phyloP scores from a whole-genome alignment of 371 early-diverging fungal genomes.

The Syncephalastrum contaminatum region DNA sequence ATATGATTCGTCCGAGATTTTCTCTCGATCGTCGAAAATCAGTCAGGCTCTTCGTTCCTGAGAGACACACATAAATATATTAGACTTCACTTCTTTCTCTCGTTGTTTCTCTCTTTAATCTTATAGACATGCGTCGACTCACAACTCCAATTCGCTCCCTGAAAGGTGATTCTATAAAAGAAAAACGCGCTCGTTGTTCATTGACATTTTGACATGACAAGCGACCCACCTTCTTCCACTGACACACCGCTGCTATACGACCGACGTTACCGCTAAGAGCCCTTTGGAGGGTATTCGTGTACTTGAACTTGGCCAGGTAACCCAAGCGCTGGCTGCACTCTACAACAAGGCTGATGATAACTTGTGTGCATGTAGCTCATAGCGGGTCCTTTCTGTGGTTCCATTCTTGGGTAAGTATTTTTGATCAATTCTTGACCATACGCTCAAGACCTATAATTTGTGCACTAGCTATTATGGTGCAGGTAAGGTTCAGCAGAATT shows the following conservation, averaged over 20 bases:
- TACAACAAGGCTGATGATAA: neutral
- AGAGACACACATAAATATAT: too few relatives aligned
- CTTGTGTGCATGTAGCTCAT: slow-evolving; percentile 31
- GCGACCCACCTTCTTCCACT: too few relatives aligned
- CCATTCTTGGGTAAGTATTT: slow-evolving; percentile 45
- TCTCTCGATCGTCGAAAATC: too few relatives aligned
- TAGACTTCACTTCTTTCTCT: too few relatives aligned
- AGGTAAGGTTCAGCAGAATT: slow-evolving; percentile 21
- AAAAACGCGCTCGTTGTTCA: too few relatives aligned
- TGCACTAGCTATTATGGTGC: slow-evolving; percentile 36
- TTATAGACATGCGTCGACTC: too few relatives aligned
- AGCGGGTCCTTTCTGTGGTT: slow-evolving; percentile 58
- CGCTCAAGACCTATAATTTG: slow-evolving; percentile 1
- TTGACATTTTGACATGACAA: too few relatives aligned
- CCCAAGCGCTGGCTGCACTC: neutral
- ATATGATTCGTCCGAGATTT: too few relatives aligned
- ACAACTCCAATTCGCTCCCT: too few relatives aligned
- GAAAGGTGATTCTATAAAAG: too few relatives aligned
- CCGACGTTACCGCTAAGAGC: slow-evolving; percentile 9
- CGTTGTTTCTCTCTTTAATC: too few relatives aligned
- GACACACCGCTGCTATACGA: neutral
- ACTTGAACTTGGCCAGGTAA: slow-evolving; percentile 52
- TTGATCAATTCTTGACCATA: neutral
- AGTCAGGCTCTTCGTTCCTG: too few relatives aligned
- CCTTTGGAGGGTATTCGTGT: slow-evolving; percentile 52